These are phyloP conservation scores for Ganoderma resinaceum DNA, from an alignment of 1,284 basidiomycete species.

Conservation along the genomic window DNA sequence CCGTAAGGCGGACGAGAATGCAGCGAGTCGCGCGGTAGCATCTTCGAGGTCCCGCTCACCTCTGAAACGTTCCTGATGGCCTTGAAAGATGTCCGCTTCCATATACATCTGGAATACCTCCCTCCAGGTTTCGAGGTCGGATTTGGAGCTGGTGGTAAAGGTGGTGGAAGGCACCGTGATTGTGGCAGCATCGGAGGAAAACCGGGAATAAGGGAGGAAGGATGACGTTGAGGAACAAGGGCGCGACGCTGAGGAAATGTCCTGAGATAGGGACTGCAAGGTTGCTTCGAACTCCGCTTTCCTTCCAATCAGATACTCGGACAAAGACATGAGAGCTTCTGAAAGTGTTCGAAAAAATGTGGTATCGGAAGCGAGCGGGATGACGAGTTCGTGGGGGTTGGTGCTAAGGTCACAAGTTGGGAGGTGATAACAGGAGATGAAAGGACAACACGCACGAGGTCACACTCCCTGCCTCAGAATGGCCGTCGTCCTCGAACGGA, in stretches of 20 bases:
- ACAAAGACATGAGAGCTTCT: conserved; percentile 74
- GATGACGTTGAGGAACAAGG: conserved; percentile 57
- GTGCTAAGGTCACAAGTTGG: conserved; percentile 12
- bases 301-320: conserved; percentile 68
- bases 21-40: conserved; percentile 73
- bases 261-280: conserved; percentile 64
- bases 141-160: conserved; percentile 41
- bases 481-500: not conserved
- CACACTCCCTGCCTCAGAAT: not conserved
- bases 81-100: conserved; percentile 90
- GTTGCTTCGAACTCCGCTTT: conserved; percentile 69
- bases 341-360: conserved; percentile 85
- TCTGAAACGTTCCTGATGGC: conserved; percentile 70
- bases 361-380: conserved; percentile 84
- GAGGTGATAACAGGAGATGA: no score
- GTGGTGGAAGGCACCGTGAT: conserved; percentile 30
- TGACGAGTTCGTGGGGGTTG: conserved; percentile 65
- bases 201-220: conserved; percentile 56
- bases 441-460: conserved; percentile 11
- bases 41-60: conserved; percentile 83
- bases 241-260: conserved; percentile 66
- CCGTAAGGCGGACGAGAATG: conserved; percentile 76
- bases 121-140: conserved; percentile 92
- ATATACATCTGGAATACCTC: conserved; percentile 91
- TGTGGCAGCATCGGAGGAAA: conserved; percentile 48